These are phyloP conservation scores for Trichomonascaceae sp. DNA, from an alignment of 1,139 yeast species.

Conservation along the genomic window DNA sequence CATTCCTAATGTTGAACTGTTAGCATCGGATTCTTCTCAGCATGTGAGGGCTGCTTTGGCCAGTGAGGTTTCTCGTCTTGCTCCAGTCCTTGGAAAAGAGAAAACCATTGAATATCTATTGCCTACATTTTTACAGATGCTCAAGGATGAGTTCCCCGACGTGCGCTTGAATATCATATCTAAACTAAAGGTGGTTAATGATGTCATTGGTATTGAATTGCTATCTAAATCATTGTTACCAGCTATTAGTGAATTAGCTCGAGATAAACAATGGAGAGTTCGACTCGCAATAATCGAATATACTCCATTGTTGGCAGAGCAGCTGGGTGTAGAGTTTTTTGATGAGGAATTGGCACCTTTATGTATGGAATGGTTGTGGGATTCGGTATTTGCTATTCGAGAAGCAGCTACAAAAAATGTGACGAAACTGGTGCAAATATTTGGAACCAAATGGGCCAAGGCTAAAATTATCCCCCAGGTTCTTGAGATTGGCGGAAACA, in stretches of 20 bases:
- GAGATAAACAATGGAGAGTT: constrained; percentile 96
- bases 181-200: constrained; percentile 83
- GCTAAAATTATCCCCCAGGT: constrained; percentile 74
- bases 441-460: constrained; percentile 94
- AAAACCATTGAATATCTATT: constrained; percentile 74
- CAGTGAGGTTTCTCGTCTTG: constrained; percentile 75
- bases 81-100: constrained; percentile 82
- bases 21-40: constrained; percentile 89
- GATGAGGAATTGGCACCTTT: constrained; percentile 84
- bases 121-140: constrained; percentile 88
- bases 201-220: constrained; percentile 86
- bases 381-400: constrained; percentile 91
- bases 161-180: constrained; percentile 92
- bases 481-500: constrained; percentile 45
- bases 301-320: constrained; percentile 93
- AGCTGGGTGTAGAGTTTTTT: constrained; percentile 87
- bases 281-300: constrained; percentile 95
- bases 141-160: constrained; percentile 95
- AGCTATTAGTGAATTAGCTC: constrained; percentile 92
- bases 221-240: constrained; percentile 85
- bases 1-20: constrained; percentile 75
- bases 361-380: constrained; percentile 98
- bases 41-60: constrained; percentile 92
- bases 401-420: constrained; percentile 91
- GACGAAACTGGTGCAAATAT: constrained; percentile 71